Percentiles rank a stretch among this genome's conserved stretches.
Conservation (phyloP, 2,329 filamentous ascomycete species). For the Ophiostoma sp. region DNA sequence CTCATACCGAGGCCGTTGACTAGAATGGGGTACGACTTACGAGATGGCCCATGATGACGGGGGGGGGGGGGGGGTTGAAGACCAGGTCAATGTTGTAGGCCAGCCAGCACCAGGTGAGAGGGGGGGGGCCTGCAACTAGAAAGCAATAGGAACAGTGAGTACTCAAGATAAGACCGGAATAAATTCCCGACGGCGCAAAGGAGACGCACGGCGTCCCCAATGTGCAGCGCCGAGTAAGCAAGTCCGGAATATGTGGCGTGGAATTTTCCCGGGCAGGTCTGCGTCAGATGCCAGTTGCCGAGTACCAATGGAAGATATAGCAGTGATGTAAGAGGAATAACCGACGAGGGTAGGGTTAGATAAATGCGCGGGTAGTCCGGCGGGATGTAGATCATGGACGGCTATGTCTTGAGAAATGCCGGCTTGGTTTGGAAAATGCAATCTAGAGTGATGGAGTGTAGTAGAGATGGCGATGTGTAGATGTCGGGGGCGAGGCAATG, state of each 20-base stretch:
- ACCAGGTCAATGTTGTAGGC: not conserved
- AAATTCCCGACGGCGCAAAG: not conserved
- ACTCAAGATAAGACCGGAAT: not conserved
- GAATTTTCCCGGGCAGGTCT: not conserved
- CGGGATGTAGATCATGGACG: not conserved
- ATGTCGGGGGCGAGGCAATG: not conserved
- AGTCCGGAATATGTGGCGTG: not conserved
- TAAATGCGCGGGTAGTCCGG: not conserved
- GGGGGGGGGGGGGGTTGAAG: too few species aligned
- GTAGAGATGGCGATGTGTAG: not conserved
- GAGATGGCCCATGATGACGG: too few species aligned
- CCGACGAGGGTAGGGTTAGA: too few species aligned
- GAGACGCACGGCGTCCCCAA: not conserved
- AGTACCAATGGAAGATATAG: too few species aligned
- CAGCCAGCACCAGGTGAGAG: not conserved
- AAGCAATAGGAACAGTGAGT: not conserved
- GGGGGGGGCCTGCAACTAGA: too few species aligned
- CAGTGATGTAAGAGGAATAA: too few species aligned
- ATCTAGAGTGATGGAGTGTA: not conserved
- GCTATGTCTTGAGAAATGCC: not conserved
- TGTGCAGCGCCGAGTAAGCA: not conserved
- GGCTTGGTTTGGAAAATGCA: not conserved
- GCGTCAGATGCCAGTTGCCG: not conserved
- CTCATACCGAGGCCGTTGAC: too few species aligned
- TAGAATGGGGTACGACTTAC: too few species aligned